Evolutionary conservation across 805 yeast species (phyloP), one percentile per base, ranked within the genome.

Genomic region (Cyberlindnera amylophila): DNA sequence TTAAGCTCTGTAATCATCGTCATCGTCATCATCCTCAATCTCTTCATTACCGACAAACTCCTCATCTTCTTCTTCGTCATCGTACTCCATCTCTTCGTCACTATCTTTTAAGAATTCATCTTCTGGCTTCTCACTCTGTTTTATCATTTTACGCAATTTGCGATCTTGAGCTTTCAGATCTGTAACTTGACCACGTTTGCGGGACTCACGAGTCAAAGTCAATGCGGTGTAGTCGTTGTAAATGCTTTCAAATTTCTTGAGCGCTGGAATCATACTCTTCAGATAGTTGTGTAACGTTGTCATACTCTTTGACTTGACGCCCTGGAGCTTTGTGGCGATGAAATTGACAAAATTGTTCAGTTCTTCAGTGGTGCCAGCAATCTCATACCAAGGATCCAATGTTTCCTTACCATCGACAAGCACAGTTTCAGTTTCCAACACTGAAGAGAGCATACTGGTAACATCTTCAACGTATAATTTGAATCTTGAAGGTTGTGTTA

Each of bases 331-430:
- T 1, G 15, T 4, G 2, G 31, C 18, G 14, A 55, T 18, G 32
- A 31, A 52, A 3, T 43, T 38, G 6, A 49, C 12, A 17, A 58
- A 58, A 1, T 16, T 21, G 9, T 30, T 13, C 19, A 58, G 45
- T 13, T 52, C 53, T 3, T 28, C 38, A 7, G 34, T 18, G 21
- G 47, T 46, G 1, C 42, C 32, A 3, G 59, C 58, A 34, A 58
- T 33, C 35, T 58, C 62, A 46, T 54, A 58, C 62, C 61, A 58
- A 31, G 54, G 55, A 31, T 54, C 57, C 33, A 42, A n/a, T 4
- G 40, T 14, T 9, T 30, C 34, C 4, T 39, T 14, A 3, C 42
- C 41, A n/a, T 19, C 27, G 0, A 17, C 12, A 23, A 43, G 19
- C 2, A n/a, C 9, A 3, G 35, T 19, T 8, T 41, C 46, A n/a